phyloP scores from a whole-genome alignment of 2,329 filamentous ascomycete species.

The Stachybotrys echinatus region DNA sequence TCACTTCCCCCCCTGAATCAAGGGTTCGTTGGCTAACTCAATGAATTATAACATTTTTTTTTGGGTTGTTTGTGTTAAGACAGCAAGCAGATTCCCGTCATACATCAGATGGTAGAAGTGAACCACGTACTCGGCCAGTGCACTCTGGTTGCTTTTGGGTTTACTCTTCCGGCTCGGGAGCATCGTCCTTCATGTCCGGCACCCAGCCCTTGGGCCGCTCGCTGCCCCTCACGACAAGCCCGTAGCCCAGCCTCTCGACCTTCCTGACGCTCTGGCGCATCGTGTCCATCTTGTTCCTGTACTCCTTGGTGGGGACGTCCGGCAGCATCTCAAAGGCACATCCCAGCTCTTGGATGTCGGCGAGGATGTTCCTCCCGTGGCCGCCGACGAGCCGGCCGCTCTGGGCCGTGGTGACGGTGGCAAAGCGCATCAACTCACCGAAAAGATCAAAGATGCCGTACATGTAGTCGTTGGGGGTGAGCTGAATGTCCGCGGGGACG shows the following conservation, averaged over 20 bases:
- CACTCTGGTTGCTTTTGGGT: too few relatives aligned
- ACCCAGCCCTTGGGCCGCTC: conserved; percentile 91
- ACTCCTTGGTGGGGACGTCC: conserved; percentile 50
- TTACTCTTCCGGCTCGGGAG: conserved; percentile 14
- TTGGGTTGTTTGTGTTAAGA: too few relatives aligned
- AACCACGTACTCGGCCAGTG: too few relatives aligned
- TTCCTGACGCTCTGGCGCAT: conserved; percentile 89
- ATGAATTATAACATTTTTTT: too few relatives aligned
- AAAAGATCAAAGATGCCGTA: conserved; percentile 91
- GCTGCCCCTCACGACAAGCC: conserved; percentile 77
- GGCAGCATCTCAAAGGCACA: conserved; percentile 70
- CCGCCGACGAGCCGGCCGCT: conserved; percentile 47
- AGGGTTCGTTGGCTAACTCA: too few relatives aligned
- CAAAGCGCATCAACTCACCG: conserved; percentile 95
- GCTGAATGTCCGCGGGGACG: conserved; percentile 48
- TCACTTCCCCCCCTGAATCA: too few relatives aligned
- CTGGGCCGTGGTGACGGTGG: conserved; percentile 80
- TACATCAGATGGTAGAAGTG: too few relatives aligned
- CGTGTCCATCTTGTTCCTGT: conserved; percentile 75
- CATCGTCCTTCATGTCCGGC: conserved; percentile 59
- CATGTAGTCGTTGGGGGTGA: conserved; percentile 81
- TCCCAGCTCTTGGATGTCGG: conserved; percentile 74
- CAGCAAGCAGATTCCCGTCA: too few relatives aligned
- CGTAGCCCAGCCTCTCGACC: conserved; percentile 87
- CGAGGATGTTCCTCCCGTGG: conserved; percentile 57